Evolutionary conservation across 2,329 filamentous ascomycete species (phyloP).

Genomic region (Davidsoniella eucalypti): DNA sequence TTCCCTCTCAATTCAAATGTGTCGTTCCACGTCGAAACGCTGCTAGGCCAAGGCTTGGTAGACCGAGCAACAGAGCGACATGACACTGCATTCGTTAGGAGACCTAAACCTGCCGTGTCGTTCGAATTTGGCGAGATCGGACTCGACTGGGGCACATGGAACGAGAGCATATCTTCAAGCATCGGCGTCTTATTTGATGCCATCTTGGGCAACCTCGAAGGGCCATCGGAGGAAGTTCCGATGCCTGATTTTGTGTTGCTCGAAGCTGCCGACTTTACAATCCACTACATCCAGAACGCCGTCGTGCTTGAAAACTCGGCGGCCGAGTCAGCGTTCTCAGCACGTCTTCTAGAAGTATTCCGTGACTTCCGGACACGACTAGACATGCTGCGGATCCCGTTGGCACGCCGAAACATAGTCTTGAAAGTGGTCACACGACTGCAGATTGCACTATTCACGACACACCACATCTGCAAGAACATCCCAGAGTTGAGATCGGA

Average conservation of each 20-base stretch:
- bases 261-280: constrained; percentile 27
- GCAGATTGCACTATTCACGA: constrained; percentile 20
- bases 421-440: constrained; percentile 23
- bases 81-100: constrained; percentile 18
- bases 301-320: constrained; percentile 24
- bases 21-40: constrained; percentile 43
- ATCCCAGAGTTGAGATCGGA: constrained; percentile 20
- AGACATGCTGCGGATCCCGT: constrained; percentile 15
- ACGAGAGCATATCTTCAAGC: constrained; percentile 42
- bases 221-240: constrained; percentile 2
- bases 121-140: constrained; percentile 32
- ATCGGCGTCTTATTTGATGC: constrained; percentile 45
- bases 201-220: constrained; percentile 30
- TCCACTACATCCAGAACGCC: constrained; percentile 30
- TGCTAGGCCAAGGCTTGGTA: constrained; percentile 39
- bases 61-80: constrained; percentile 22
- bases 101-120: constrained; percentile 20
- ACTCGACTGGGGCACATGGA: constrained; percentile 40
- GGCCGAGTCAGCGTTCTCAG: constrained; percentile 25
- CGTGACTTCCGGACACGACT: constrained; percentile 22
- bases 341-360: constrained; percentile 28
- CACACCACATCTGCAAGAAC: constrained; percentile 23
- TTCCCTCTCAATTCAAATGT: constrained; percentile 39
- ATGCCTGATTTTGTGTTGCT: constrained; percentile 16
- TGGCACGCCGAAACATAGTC: constrained; percentile 18